These are phyloP conservation scores for Brassica nigra DNA, from an alignment of 345 rosid genomes.

Conservation along the genomic window DNA sequence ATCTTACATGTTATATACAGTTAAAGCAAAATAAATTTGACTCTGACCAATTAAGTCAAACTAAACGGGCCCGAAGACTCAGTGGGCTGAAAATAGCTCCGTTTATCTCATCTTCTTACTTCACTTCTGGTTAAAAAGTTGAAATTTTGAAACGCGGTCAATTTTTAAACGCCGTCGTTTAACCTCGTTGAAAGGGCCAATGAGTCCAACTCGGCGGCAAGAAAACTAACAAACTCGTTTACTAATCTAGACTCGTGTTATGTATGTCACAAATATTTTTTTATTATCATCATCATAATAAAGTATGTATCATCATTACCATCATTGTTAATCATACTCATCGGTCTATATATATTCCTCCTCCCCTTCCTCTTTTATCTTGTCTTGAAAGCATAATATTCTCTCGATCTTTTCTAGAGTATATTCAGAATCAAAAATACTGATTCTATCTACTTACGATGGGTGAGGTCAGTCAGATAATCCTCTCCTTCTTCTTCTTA, in stretches of 20 bases:
- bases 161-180: neutral
- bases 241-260: neutral
- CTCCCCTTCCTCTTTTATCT: neutral
- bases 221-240: neutral
- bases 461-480: neutral
- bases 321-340: neutral
- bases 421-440: neutral
- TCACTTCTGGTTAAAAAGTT: neutral
- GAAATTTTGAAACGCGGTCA: neutral
- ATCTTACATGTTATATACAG: neutral
- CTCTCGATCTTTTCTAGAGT: neutral
- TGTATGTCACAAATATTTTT: neutral
- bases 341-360: neutral
- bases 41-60: neutral
- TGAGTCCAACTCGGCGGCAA: slow-evolving; percentile 1
- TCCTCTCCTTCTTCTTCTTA: neutral
- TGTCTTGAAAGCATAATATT: neutral
- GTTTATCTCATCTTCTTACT: neutral
- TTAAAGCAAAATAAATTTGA: neutral
- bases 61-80: neutral
- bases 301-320: neutral
- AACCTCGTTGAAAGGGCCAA: neutral
- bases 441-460: neutral
- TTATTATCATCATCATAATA: neutral
- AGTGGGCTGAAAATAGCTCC: neutral